Percentiles rank a stretch among this genome's conserved stretches.
These are phyloP conservation scores for Colletotrichum phormii DNA, from an alignment of 2,329 filamentous ascomycete species.

Conservation along the genomic window DNA sequence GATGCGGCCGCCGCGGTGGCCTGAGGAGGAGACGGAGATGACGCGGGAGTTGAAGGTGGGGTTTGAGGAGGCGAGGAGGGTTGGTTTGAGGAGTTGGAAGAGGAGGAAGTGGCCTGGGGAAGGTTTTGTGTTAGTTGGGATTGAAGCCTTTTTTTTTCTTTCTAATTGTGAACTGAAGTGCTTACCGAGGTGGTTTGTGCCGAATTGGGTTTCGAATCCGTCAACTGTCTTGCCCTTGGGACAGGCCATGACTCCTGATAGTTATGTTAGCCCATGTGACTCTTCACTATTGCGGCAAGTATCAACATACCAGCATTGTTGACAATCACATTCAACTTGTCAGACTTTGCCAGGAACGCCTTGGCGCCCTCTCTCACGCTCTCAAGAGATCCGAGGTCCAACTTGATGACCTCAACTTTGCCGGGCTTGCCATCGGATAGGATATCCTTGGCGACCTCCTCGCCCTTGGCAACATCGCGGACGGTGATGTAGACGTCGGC, in stretches of 20 bases:
- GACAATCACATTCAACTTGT: slow-evolving; percentile 39
- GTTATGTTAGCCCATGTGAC: not conserved
- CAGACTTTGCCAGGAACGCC: slow-evolving; percentile 31
- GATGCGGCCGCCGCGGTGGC: slow-evolving; percentile 50
- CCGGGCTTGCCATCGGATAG: slow-evolving; percentile 35
- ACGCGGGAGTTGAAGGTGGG: slow-evolving; percentile 53
- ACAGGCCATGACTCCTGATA: slow-evolving; percentile 22
- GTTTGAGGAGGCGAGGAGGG: slow-evolving; percentile 31
- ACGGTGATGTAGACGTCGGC: slow-evolving; percentile 34
- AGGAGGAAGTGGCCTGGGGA: slow-evolving; percentile 60
- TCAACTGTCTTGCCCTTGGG: slow-evolving; percentile 38
- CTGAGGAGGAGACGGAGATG: slow-evolving; percentile 56
- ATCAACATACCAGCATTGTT: slow-evolving; percentile 41
- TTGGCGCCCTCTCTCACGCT: slow-evolving; percentile 44
- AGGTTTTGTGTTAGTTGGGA: not conserved
- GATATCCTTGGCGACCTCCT: slow-evolving; percentile 28
- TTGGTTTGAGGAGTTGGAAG: slow-evolving; percentile 32
- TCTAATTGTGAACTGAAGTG: not conserved
- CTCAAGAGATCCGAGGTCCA: slow-evolving; percentile 47
- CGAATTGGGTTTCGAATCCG: slow-evolving; percentile 57
- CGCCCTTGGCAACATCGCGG: slow-evolving; percentile 25
- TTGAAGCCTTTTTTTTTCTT: not conserved
- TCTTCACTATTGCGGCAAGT: accelerated
- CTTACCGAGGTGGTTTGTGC: slow-evolving; percentile 60
- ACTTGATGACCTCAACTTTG: slow-evolving; percentile 46